Conservation (phyloP, 73 alveolate species). For the Uronychia binucleata region DNA sequence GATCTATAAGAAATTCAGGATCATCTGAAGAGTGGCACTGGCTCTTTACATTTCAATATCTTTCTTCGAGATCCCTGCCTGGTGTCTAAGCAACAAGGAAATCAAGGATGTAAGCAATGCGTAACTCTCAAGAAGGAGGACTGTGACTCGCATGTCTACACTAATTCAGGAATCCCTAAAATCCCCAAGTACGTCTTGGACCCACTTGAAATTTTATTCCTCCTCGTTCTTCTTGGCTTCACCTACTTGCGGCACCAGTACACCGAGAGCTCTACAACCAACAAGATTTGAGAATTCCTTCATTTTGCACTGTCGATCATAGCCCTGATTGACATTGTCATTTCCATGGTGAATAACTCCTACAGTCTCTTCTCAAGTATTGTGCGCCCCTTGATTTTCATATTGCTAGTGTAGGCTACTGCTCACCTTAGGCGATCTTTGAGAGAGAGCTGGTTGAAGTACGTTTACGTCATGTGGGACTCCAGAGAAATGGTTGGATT, state of each 20-base stretch:
- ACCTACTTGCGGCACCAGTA: slow-evolving; percentile 2
- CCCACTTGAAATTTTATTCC: slow-evolving; percentile 20
- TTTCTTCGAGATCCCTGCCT: slow-evolving; percentile 15
- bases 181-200: slow-evolving; percentile 9
- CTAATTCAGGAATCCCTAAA: slow-evolving; percentile 25
- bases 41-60: not conserved
- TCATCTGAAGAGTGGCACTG: not conserved
- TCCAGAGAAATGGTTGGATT: slow-evolving; percentile 38
- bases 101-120: not conserved
- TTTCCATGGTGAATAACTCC: not conserved
- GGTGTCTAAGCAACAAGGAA: not conserved
- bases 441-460: slow-evolving; percentile 54
- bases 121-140: not conserved
- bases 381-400: slow-evolving; percentile 11
- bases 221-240: slow-evolving; percentile 17
- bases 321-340: slow-evolving; percentile 23
- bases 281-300: slow-evolving; percentile 9
- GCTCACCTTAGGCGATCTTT: slow-evolving; percentile 5
- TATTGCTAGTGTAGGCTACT: slow-evolving; percentile 1
- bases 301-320: slow-evolving; percentile 5
- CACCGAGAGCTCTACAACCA: not conserved
- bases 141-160: slow-evolving; percentile 11
- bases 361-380: slow-evolving; percentile 22
- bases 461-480: slow-evolving; percentile 36
- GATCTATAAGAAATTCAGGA: not conserved